Evolutionary conservation across 2,329 filamentous ascomycete species (phyloP).

Genomic region (Shiraia sp.): DNA sequence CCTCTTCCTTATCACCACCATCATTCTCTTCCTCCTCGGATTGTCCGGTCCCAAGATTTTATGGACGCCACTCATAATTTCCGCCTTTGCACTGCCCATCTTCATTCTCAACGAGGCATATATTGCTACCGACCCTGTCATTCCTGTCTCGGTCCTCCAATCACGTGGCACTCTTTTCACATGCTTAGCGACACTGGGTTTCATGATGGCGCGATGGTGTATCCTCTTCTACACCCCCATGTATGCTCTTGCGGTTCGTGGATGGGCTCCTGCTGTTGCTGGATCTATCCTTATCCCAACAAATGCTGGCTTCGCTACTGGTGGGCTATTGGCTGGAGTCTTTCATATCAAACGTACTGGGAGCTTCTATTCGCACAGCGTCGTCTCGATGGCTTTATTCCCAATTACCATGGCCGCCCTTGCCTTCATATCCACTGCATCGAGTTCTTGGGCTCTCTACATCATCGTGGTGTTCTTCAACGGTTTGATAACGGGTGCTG

Average conservation of each 20-base stretch:
- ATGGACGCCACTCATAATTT: conserved; percentile 62
- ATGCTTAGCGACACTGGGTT: conserved; percentile 72
- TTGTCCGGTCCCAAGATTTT: conserved; percentile 68
- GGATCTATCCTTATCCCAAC: conserved; percentile 80
- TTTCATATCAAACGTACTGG: conserved; percentile 74
- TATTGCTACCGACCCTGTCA: conserved; percentile 70
- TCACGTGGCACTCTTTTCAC: conserved; percentile 73
- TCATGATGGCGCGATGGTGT: conserved; percentile 81
- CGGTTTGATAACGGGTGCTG: conserved; percentile 72
- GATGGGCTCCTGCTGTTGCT: conserved; percentile 69
- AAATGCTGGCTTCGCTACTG: conserved; percentile 76
- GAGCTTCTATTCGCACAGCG: conserved; percentile 70
- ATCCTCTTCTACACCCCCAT: conserved; percentile 81
- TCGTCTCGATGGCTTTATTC: conserved; percentile 67
- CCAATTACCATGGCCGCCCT: conserved; percentile 62
- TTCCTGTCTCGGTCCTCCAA: conserved; percentile 70
- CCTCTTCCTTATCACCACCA: conserved; percentile 55
- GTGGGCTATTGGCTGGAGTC: conserved; percentile 73
- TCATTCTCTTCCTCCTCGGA: conserved; percentile 73
- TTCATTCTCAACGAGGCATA: conserved; percentile 67
- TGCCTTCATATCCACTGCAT: conserved; percentile 58
- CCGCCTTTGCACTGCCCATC: conserved; percentile 54
- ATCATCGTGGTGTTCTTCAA: conserved; percentile 68
- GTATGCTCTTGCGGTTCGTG: conserved; percentile 75
- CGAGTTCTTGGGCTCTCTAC: conserved; percentile 58